Evolutionary conservation across 192 early-diverging fungal species (phyloP).

Genomic region (Coemansia sp.): DNA sequence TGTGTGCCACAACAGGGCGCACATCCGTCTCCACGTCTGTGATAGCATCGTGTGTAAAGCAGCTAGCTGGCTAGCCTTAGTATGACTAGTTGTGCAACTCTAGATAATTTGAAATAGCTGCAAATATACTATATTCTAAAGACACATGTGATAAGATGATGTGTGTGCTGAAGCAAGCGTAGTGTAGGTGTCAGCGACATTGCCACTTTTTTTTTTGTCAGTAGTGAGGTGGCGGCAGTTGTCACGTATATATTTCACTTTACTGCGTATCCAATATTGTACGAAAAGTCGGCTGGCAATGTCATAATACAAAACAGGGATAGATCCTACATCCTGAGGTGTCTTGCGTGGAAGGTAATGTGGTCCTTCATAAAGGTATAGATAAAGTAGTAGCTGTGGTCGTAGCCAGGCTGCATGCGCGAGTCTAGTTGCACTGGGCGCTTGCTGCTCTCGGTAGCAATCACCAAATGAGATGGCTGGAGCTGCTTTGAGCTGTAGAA

Average conservation of each 20-base stretch:
- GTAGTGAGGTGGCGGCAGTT: background rate
- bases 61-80: background rate
- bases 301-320: background rate
- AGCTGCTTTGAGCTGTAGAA: conserved; percentile 71
- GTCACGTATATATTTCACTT: background rate
- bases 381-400: conserved; percentile 90
- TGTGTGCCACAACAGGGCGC: conserved; percentile 4
- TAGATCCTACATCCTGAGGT: conserved; percentile 22
- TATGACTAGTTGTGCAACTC: background rate
- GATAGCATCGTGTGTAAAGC: background rate
- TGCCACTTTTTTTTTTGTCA: background rate
- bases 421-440: conserved; percentile 59
- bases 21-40: background rate
- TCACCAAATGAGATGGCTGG: conserved; percentile 62
- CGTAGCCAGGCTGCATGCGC: conserved; percentile 78
- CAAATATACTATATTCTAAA: background rate
- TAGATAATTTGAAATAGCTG: background rate
- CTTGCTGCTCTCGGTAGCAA: conserved; percentile 50
- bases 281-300: background rate
- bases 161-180: background rate
- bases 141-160: background rate
- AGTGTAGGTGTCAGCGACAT: background rate
- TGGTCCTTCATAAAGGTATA: conserved; percentile 78
- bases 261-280: background rate
- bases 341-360: conserved; percentile 71